Base-by-base conservation (phyloP, 2,329 filamentous ascomycete genomes). In the Phialophora chinensis region DNA sequence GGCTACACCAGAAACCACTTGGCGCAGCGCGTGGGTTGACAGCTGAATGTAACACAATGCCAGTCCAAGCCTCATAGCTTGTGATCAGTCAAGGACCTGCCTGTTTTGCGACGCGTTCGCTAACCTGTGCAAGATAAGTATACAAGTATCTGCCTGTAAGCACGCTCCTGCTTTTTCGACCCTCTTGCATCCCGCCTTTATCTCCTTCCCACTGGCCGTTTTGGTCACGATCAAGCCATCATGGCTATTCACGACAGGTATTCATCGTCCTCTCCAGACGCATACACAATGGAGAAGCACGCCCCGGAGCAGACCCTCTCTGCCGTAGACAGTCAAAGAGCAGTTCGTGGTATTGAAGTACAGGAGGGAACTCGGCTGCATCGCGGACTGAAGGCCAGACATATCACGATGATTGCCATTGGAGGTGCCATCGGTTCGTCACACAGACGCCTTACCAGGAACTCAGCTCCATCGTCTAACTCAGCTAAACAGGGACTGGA, bases 321-420 rank as follows among this genome's bases (percentile, higher is more conserved):
- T 20, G 44, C 66, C 56, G 25, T 58, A 17, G 52, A 54, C 20
- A 66, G 50, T 11, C 44, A 53, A 33, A 29, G 47, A n/a, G 38
- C 52, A 23, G 20, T 60, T 47, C 62, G 57, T 33, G 60, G 42
- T 25, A 50, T 61, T 27, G 62, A 67, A 29, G 14, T 44, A 49
- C 35, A 66, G 14, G 65, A 64, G 4, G 57, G 63, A 0, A 66
- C 53, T 17, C 50, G 60, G 4, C 76, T 82, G n/a, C 77, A 79
- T 35, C 79, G 80, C 44, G 79, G 77, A 54, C 77, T 80, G 62
- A 78, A 77, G 67, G 75, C 79, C 29, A 76, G 78, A 57, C 78
- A 78, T 65, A 79, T 78, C 65, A 77, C 77, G 29, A 81, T 79
- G 79, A 79, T 80, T 73, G 78, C 79, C 3, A 80, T 80, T 53